Evolutionary conservation across 306 rosid species (phyloP).

Genomic region (Dryas octopetala): DNA sequence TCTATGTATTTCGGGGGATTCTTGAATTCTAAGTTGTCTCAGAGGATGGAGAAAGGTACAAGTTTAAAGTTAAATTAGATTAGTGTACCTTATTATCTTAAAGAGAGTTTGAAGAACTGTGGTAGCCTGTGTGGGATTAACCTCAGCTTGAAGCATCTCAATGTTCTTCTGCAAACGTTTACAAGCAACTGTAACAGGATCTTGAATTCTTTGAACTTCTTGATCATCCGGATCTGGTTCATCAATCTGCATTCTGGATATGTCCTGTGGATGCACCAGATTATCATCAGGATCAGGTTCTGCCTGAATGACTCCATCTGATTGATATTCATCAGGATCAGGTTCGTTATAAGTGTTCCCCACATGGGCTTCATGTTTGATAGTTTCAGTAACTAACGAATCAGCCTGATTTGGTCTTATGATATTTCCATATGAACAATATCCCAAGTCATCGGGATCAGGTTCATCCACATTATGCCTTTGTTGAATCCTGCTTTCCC

Average conservation of each 20-base stretch:
- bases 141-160: conserved; percentile 58
- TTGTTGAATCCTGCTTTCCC: conserved; percentile 28
- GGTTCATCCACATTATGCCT: conserved; percentile 38
- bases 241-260: conserved; percentile 46
- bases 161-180: conserved; percentile 61
- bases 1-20: neutral
- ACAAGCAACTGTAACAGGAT: conserved; percentile 55
- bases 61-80: neutral
- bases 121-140: conserved; percentile 48
- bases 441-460: conserved; percentile 35
- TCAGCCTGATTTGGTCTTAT: conserved; percentile 14
- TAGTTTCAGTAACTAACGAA: conserved; percentile 24
- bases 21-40: neutral
- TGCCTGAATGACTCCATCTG: conserved; percentile 30
- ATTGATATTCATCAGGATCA: conserved; percentile 35
- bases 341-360: conserved; percentile 26
- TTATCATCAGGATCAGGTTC: conserved; percentile 59
- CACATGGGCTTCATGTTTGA: conserved; percentile 22
- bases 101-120: conserved; percentile 65
- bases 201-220: conserved; percentile 76
- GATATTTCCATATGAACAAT: conserved; percentile 7
- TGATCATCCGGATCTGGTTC: conserved; percentile 90
- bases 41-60: neutral
- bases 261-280: conserved; percentile 34
- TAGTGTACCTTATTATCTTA: conserved; percentile 67